Conservation (phyloP, 2,329 filamentous ascomycete genomes). For the Colletotrichum cuscutae region DNA sequence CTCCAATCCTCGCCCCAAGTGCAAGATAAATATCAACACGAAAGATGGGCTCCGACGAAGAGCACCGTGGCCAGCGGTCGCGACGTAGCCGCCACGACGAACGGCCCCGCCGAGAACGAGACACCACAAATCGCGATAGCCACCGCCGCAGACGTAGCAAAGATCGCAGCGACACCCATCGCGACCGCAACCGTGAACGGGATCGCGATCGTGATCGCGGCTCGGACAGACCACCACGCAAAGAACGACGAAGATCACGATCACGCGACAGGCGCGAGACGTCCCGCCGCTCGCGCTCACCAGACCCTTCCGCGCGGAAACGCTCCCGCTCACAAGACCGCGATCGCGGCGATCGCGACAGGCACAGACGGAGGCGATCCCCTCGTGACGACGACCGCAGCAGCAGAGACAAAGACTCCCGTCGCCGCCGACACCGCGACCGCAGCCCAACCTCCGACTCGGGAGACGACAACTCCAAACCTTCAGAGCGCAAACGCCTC, state of each 20-base stretch:
- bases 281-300: conserved; percentile 27
- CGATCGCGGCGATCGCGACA: conserved; percentile 36
- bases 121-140: conserved; percentile 4
- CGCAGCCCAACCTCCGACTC: conserved; percentile 39
- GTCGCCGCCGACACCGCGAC: neutral
- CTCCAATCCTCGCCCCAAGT: too few species aligned
- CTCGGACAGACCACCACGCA: conserved; percentile 8
- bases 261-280: conserved; percentile 28
- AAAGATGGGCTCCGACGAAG: conserved; percentile 31
- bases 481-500: conserved; percentile 40
- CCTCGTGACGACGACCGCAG: conserved; percentile 32
- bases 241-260: conserved; percentile 15
- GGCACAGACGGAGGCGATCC: conserved; percentile 41
- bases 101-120: conserved; percentile 18
- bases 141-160: neutral
- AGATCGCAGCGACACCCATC: neutral
- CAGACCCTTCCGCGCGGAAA: conserved; percentile 15
- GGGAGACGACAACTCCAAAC: conserved; percentile 40
- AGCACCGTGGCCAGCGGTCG: conserved; percentile 18
- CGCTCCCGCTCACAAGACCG: conserved; percentile 36
- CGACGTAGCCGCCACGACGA: conserved; percentile 17
- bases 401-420: conserved; percentile 25
- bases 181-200: conserved; percentile 4
- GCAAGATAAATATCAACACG: neutral
- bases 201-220: conserved; percentile 10